Base-by-base conservation (phyloP, 176 grass and related monocot genomes). In the Carex littledalei region DNA sequence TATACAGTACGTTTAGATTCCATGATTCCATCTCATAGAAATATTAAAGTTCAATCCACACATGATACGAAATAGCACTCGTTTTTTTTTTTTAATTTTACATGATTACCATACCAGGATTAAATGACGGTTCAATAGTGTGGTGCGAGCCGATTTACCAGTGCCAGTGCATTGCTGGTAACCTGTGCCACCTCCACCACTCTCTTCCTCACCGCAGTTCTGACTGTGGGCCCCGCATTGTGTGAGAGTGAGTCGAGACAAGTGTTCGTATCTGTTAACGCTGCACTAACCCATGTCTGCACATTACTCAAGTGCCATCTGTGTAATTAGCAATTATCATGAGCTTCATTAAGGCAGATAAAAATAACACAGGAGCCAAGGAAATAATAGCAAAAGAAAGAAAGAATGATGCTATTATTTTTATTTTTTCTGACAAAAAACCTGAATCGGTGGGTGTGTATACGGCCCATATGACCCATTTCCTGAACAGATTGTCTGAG, bases 271-370 rank as follows among this genome's bases (percentile, higher is more conserved):
- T 87, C 86, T 11, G 86, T 87, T 20, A 87, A 67, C 9, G 86
- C 86, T 14, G 79, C 86, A 47, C 86, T 87, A 20, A 76, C 79
- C 86, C 86, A 87, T 3, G 86, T 83, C 68, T 87, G 54, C 49
- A 82, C 63, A 82, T 83, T 84, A 52, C 66, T 80, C 32, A 83
- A 79, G 15, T 75, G 80, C 80, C 61, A 83, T 32, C 81, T 83
- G 81, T 54, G 16, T 5, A 54, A 83, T 66, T 67, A 52, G 15
- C 14, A 67, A 21, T 35, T 45, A 81, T 8, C 8, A 64, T 43
- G 1, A 31, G 11, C 16, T 67, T 17, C 24, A 52, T 3, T 50
- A 22, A 15, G 63, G 2, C 47, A 2, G 35, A 50, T 65, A 53
- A 67, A n/a, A 12, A 29, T 3, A 0, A 15, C 1, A 79, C 9